These are phyloP conservation scores for Mucor saturninus DNA, from an alignment of 371 early-diverging fungal species.

Conservation along the genomic window DNA sequence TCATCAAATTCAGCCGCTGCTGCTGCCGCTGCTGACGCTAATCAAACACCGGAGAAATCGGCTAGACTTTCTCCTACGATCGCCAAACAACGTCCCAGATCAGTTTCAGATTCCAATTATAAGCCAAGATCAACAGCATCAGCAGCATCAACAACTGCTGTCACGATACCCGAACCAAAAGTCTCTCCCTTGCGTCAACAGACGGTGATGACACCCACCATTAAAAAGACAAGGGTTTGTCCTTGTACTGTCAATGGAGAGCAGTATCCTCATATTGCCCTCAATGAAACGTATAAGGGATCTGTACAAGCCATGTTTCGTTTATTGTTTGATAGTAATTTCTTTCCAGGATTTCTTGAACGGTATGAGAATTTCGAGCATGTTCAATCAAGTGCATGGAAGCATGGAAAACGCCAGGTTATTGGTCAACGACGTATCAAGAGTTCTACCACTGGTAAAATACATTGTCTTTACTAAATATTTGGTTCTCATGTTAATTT, in stretches of 20 bases:
- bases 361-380: constrained; percentile 41
- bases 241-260: constrained; percentile 47
- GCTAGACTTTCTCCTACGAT: background rate
- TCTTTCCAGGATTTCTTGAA: constrained; percentile 31
- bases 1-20: too few species aligned
- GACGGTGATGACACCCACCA: constrained; percentile 3
- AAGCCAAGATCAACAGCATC: background rate
- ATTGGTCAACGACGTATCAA: constrained; percentile 30
- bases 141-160: background rate
- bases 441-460: constrained; percentile 21
- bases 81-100: constrained; percentile 21
- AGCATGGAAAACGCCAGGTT: constrained; percentile 24
- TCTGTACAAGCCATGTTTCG: constrained; percentile 45
- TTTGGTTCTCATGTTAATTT: background rate
- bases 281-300: constrained; percentile 50
- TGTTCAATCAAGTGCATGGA: constrained; percentile 38
- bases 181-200: background rate
- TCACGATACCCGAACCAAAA: background rate
- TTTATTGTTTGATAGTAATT: constrained; percentile 42
- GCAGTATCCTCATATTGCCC: constrained; percentile 44
- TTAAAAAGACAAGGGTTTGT: constrained; percentile 33
- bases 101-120: constrained; percentile 21
- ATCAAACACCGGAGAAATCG: background rate
- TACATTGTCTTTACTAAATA: too few species aligned
- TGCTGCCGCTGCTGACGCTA: too few species aligned